A percentile compares a stretch with the other conserved stretches of the same genome.
phyloP scores from a whole-genome alignment of 495 filamentous ascomycete species.

The Tuber umbilicatum region DNA sequence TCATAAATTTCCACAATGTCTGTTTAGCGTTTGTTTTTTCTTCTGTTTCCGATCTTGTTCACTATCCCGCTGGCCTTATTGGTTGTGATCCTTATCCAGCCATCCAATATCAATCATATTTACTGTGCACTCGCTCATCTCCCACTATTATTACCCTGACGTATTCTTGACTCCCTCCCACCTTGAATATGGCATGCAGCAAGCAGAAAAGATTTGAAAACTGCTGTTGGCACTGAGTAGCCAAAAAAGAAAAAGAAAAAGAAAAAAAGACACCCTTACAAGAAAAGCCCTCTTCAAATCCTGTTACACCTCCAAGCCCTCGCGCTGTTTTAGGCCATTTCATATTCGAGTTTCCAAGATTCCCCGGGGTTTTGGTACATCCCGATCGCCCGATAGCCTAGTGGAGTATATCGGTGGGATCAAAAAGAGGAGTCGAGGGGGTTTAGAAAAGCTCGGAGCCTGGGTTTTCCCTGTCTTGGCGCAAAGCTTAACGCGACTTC shows the following conservation, averaged over 20 bases:
- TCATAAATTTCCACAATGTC: neutral
- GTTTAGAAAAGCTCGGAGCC: conserved; percentile 7
- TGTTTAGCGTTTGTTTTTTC: conserved; percentile 2
- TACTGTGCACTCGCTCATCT: neutral
- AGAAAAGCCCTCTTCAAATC: neutral
- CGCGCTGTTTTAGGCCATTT: neutral
- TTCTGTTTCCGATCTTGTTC: neutral
- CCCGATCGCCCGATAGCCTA: neutral
- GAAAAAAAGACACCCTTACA: neutral
- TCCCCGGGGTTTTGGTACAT: neutral
- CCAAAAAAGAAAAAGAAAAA: neutral
- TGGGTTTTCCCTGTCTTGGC: conserved; percentile 22
- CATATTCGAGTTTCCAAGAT: neutral
- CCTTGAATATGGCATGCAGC: neutral
- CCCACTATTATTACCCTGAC: neutral
- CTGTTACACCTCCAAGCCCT: neutral
- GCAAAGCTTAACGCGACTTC: conserved; percentile 37
- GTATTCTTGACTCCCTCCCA: conserved; percentile 2
- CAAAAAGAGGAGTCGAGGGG: neutral
- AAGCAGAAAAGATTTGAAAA: neutral
- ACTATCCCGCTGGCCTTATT: neutral
- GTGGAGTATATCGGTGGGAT: neutral
- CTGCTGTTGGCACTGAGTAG: conserved; percentile 3
- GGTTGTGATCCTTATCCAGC: neutral
- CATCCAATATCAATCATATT: conserved; percentile 3